Evolutionary conservation across 768 basidiomycete genomes (phyloP).

Genomic region (Mycena olivaceomarginata): DNA sequence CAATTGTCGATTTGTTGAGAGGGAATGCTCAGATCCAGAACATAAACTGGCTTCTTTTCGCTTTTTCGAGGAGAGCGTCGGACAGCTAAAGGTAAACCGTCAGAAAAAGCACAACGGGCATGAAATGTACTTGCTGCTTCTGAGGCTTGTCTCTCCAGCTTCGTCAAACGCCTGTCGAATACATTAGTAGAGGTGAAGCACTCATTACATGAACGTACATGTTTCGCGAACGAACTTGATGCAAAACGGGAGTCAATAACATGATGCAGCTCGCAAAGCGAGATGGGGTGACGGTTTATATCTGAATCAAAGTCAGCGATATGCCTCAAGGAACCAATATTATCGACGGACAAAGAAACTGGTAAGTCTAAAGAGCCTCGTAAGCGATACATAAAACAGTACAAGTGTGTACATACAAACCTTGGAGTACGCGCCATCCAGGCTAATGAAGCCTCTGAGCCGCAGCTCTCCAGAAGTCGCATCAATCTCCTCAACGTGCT

Average conservation of each 20-base stretch:
- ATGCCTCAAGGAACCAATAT: constrained; percentile 27
- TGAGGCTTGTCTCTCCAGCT: constrained; percentile 69
- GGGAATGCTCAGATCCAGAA: constrained; percentile 85
- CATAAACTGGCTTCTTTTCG: constrained; percentile 89
- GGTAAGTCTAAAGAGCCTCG: constrained; percentile 75
- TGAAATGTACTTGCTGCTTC: constrained; percentile 61
- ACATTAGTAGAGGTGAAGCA: constrained; percentile 13
- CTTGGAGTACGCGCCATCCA: constrained; percentile 85
- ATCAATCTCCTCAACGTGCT: constrained; percentile 84
- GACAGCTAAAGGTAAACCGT: constrained; percentile 59
- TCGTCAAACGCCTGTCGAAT: constrained; percentile 80
- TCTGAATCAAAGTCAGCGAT: constrained; percentile 63
- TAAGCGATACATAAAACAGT: constrained; percentile 35
- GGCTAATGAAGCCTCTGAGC: constrained; percentile 90
- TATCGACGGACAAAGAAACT: constrained; percentile 85
- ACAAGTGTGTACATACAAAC: constrained; percentile 61
- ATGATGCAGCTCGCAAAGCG: constrained; percentile 79
- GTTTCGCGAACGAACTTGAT: constrained; percentile 83
- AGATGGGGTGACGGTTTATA: constrained; percentile 86
- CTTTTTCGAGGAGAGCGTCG: constrained; percentile 87
- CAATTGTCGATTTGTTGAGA: constrained; percentile 83
- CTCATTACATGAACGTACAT: constrained; percentile 62
- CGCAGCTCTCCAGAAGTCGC: constrained; percentile 68
- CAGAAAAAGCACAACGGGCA: constrained; percentile 33
- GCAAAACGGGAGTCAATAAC: constrained; percentile 80